Evolutionary conservation across 176 grass and related monocot genomes (phyloP), one percentile per base, ranked within the genome.

Genomic region (Typha latifolia): DNA sequence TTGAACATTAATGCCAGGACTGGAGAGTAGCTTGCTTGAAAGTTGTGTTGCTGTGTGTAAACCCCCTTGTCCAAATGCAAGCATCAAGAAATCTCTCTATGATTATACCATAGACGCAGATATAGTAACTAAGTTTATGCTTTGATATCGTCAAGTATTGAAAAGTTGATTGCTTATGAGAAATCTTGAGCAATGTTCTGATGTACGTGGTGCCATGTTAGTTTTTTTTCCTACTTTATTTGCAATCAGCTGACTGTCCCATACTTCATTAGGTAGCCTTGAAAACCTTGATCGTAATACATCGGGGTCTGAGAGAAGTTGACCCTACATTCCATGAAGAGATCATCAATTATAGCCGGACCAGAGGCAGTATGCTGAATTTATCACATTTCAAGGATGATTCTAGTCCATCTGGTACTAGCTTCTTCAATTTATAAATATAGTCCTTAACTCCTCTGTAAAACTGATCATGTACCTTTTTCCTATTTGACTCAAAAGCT

Each of bases 341-440:
- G 24, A 20, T 73, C 23, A 7, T 32, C 48, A 64, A 31, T 14
- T 32, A 73, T 51, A 73, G 14, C 2, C 61, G 15, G 21, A 51
- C 47, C 47, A 64, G 71, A 64, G 37, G 71, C 43, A 21, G 5
- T 50, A 73, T 73, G 71, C 47, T 73, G 61, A 73, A 73, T 63
- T 63, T 73, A 18, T 73, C 71, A 14, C 71, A 73, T 63, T 73
- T 73, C 71, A 73, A 50, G 23, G 71, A 73, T 73, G 71, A 63
- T 63, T 73, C 71, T 48, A 73, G 61, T 51, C 61, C 71, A 51
- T 51, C 12, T 49, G 71, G 71, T 73, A 73, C 24, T 52, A 57
- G 52, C 9, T 14, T 20, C 52, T 57, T 57, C 15, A 15, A 16
- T 57, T 57, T 57, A 57, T 57, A 57, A 57, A 18, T 8, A 37